These are phyloP conservation scores for Naumovozyma baii DNA, from an alignment of 805 yeast species.

Conservation along the genomic window DNA sequence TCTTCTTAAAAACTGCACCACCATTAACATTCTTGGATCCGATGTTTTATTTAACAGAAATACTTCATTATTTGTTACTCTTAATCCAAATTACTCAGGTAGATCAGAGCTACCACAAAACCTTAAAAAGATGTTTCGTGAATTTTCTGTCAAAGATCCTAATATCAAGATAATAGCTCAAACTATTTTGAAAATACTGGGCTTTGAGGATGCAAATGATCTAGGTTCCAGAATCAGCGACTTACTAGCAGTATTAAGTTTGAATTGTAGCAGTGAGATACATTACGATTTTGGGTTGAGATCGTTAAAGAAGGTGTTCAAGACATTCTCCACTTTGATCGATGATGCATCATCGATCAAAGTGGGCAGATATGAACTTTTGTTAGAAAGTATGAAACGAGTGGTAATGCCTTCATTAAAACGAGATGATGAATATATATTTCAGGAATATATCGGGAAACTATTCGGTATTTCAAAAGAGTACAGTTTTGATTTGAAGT, in stretches of 20 bases:
- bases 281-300: conserved; percentile 92
- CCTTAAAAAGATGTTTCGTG: conserved; percentile 65
- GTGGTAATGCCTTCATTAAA: conserved; percentile 62
- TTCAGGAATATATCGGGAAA: conserved; percentile 19
- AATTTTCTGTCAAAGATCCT: conserved; percentile 64
- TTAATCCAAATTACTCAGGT: conserved; percentile 86
- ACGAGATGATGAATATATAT: conserved; percentile 39
- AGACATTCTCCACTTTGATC: conserved; percentile 44
- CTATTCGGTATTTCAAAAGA: conserved; percentile 3
- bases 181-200: conserved; percentile 63
- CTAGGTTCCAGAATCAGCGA: conserved; percentile 44
- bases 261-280: conserved; percentile 38
- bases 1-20: conserved; percentile 19
- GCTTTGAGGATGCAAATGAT: conserved; percentile 42
- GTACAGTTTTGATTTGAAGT: not conserved
- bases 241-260: conserved; percentile 41
- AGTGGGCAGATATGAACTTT: conserved; percentile 15
- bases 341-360: conserved; percentile 14
- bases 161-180: conserved; percentile 61
- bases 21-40: conserved; percentile 37
- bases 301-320: conserved; percentile 59
- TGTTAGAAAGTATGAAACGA: conserved; percentile 47
- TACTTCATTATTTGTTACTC: conserved; percentile 75
- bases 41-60: conserved; percentile 33
- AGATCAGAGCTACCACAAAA: conserved; percentile 79